These are phyloP conservation scores for Scheffersomyces stipitis DNA, from an alignment of 805 yeast genomes.

Conservation along the genomic window DNA sequence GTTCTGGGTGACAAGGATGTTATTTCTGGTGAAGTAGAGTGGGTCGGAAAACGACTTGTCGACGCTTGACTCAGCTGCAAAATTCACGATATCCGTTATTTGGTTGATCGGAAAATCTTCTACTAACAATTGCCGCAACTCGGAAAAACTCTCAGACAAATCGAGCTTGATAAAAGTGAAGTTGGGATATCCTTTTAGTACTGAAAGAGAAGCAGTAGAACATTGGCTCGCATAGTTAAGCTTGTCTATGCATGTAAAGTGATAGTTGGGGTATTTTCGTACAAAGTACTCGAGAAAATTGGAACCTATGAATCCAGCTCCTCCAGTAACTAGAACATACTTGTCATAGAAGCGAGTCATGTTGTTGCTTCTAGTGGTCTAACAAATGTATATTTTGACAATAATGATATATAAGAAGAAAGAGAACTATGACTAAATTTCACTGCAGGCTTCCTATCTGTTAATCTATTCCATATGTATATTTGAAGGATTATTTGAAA, in stretches of 20 bases:
- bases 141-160: slow-evolving; percentile 25
- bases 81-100: slow-evolving; percentile 41
- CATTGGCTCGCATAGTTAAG: slow-evolving; percentile 45
- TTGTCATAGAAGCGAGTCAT: slow-evolving; percentile 6
- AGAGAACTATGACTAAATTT: too few species aligned
- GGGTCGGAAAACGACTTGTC: slow-evolving; percentile 51
- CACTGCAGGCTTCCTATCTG: too few species aligned
- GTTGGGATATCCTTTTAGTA: slow-evolving; percentile 12
- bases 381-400: too few species aligned
- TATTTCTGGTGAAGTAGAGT: slow-evolving; percentile 41
- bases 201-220: slow-evolving; percentile 21
- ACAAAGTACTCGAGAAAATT: slow-evolving; percentile 42
- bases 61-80: slow-evolving; percentile 59
- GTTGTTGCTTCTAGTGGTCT: neutral
- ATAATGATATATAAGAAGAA: too few species aligned
- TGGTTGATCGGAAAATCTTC: slow-evolving; percentile 12
- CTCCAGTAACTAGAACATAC: slow-evolving; percentile 50
- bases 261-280: slow-evolving; percentile 22
- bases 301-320: slow-evolving; percentile 59
- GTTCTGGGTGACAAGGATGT: slow-evolving; percentile 47
- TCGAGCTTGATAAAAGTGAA: slow-evolving; percentile 33
- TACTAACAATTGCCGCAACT: slow-evolving; percentile 16
- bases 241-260: slow-evolving; percentile 46
- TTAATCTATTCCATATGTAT: too few species aligned
- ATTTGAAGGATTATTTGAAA: too few species aligned